A percentile compares a stretch with the other conserved stretches of the same genome.
phyloP scores from a whole-genome alignment of 2,329 filamentous ascomycete genomes.

The Pezicula carpinea region DNA sequence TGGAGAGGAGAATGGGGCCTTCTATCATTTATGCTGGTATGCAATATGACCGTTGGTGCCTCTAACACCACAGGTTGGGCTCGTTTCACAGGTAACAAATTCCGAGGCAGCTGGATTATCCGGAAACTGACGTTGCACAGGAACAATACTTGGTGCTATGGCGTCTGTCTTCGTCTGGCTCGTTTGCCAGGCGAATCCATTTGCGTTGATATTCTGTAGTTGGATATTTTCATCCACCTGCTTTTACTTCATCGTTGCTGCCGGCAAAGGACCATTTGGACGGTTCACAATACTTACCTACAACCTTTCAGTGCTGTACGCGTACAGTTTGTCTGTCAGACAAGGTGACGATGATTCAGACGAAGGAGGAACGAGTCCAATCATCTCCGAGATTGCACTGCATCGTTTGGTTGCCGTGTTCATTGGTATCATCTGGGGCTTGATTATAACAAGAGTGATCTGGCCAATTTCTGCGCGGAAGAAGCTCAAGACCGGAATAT shows the following conservation, averaged over 20 bases:
- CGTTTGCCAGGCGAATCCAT: slow-evolving; percentile 67
- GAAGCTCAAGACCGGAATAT: slow-evolving; percentile 85
- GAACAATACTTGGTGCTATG: slow-evolving; percentile 71
- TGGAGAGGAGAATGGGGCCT: slow-evolving; percentile 98
- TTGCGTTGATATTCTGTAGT: slow-evolving; percentile 73
- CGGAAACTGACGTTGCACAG: neutral
- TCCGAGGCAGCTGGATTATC: neutral
- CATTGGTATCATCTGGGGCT: slow-evolving; percentile 70
- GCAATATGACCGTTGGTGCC: slow-evolving; percentile 94
- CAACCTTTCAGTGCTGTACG: slow-evolving; percentile 91
- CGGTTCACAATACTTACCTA: slow-evolving; percentile 94
- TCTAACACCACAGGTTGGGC: slow-evolving; percentile 89
- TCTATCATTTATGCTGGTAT: slow-evolving; percentile 95
- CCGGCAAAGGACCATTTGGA: slow-evolving; percentile 82
- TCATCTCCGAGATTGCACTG: slow-evolving; percentile 81
- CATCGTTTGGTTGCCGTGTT: slow-evolving; percentile 85
- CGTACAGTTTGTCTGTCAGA: slow-evolving; percentile 78
- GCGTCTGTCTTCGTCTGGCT: slow-evolving; percentile 77
- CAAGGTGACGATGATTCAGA: slow-evolving; percentile 82
- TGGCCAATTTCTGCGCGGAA: slow-evolving; percentile 90
- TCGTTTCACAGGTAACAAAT: slow-evolving; percentile 63
- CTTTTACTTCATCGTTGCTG: slow-evolving; percentile 84
- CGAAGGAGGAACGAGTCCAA: slow-evolving; percentile 76
- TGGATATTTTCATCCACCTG: slow-evolving; percentile 77
- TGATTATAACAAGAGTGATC: slow-evolving; percentile 81